Evolutionary conservation across 192 early-diverging fungal genomes (phyloP).

Genomic region (Rhizophlyctis rosea): DNA sequence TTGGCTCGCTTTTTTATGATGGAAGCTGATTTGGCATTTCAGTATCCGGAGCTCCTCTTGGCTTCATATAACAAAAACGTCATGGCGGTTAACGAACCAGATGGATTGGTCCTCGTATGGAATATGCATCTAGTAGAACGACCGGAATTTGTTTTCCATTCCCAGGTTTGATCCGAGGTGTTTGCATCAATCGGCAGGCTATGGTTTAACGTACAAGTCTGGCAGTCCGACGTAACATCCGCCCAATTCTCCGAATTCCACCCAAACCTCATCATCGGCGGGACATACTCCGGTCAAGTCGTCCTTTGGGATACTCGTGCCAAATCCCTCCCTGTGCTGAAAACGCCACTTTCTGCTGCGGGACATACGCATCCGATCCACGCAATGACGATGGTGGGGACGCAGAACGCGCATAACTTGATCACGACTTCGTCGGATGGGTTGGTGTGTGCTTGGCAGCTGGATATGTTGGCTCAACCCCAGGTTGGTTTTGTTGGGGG

Average conservation of each 20-base stretch:
- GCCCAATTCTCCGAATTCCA: constrained; percentile 91
- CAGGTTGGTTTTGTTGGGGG: constrained; percentile 49
- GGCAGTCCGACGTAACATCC: constrained; percentile 78
- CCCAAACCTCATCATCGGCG: constrained; percentile 88
- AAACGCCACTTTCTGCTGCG: constrained; percentile 86
- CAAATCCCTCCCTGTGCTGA: constrained; percentile 80
- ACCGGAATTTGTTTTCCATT: constrained; percentile 93
- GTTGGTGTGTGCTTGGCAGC: constrained; percentile 91
- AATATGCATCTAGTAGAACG: constrained; percentile 81
- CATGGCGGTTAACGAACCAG: constrained; percentile 80
- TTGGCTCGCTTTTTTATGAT: not conserved
- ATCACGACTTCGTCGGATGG: constrained; percentile 95
- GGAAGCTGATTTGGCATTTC: not conserved
- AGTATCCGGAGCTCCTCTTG: constrained; percentile 85
- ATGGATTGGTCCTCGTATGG: constrained; percentile 95
- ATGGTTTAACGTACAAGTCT: not conserved
- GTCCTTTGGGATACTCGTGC: constrained; percentile 95
- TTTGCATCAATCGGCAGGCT: not conserved
- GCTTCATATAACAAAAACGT: constrained; percentile 92
- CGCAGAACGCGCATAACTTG: constrained; percentile 92
- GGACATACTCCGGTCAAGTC: constrained; percentile 97
- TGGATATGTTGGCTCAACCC: constrained; percentile 97
- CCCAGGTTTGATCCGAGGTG: constrained; percentile 51
- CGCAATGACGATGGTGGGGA: constrained; percentile 84
- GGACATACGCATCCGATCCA: constrained; percentile 98